Evolutionary conservation across 2,329 filamentous ascomycete genomes (phyloP).

Genomic region (Chaetothyriales sp.): DNA sequence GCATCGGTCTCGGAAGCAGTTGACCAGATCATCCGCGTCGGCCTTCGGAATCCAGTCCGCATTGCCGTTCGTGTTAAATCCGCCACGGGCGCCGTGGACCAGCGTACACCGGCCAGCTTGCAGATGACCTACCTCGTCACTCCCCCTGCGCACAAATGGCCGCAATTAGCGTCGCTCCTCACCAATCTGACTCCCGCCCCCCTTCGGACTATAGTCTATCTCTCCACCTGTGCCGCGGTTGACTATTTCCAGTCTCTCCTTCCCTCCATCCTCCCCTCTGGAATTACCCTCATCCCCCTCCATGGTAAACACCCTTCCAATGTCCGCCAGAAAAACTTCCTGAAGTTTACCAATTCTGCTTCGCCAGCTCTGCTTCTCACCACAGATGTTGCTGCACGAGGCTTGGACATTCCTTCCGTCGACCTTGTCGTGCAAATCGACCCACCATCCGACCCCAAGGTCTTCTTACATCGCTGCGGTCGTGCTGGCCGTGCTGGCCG

Average conservation of each 20-base stretch:
- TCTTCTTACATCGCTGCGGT: constrained; percentile 54
- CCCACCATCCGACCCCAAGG: constrained; percentile 75
- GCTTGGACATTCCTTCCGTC: constrained; percentile 81
- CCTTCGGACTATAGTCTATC: constrained; percentile 76
- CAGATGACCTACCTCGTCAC: constrained; percentile 74
- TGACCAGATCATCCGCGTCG: constrained; percentile 80
- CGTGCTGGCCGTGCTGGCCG: constrained; percentile 50
- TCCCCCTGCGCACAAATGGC: constrained; percentile 66
- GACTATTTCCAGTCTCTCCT: constrained; percentile 84
- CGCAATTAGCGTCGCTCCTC: constrained; percentile 58
- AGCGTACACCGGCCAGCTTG: constrained; percentile 76
- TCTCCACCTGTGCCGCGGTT: constrained; percentile 86
- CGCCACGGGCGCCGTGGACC: constrained; percentile 60
- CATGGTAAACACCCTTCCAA: constrained; percentile 87
- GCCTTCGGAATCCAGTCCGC: constrained; percentile 84
- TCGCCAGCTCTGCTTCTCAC: constrained; percentile 73
- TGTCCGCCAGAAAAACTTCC: constrained; percentile 77
- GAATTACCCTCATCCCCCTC: constrained; percentile 61
- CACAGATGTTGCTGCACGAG: constrained; percentile 81
- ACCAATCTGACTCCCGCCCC: constrained; percentile 57
- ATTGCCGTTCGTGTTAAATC: constrained; percentile 86
- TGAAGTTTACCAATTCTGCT: constrained; percentile 60
- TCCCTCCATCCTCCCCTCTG: constrained; percentile 51
- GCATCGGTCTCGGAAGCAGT: constrained; percentile 94
- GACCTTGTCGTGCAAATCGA: constrained; percentile 86